Conservation (phyloP, 2,329 filamentous ascomycete genomes). For the Tricladium varicosporioides region DNA sequence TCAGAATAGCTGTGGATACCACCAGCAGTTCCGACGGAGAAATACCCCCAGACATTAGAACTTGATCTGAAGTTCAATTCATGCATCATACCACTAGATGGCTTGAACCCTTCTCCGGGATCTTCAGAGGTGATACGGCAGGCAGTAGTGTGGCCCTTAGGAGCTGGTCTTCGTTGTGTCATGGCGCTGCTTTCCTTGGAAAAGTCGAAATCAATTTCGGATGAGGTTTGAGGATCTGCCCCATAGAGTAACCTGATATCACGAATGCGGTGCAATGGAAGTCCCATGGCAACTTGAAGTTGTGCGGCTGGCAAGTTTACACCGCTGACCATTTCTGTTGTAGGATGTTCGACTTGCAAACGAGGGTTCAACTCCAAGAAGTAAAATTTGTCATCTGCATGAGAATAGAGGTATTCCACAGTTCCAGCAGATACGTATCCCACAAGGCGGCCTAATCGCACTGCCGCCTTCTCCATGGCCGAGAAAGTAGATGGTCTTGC, state of each 20-base stretch:
- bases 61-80: slow-evolving; percentile 98
- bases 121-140: slow-evolving; percentile 99
- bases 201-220: slow-evolving; percentile 96
- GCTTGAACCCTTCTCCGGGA: slow-evolving; percentile 98
- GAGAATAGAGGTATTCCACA: slow-evolving; percentile 98
- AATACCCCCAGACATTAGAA: slow-evolving; percentile 99
- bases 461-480: slow-evolving; percentile 94
- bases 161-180: slow-evolving; percentile 83
- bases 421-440: slow-evolving; percentile 99
- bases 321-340: slow-evolving; percentile 98
- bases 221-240: slow-evolving; percentile 81
- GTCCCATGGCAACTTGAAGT: slow-evolving; percentile 98
- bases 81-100: slow-evolving; percentile 97
- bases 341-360: slow-evolving; percentile 99
- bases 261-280: slow-evolving; percentile 90
- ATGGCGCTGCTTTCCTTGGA: slow-evolving; percentile 78
- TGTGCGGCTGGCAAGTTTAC: slow-evolving; percentile 96
- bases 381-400: slow-evolving; percentile 98
- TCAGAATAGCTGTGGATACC: slow-evolving; percentile 99
- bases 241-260: slow-evolving; percentile 97
- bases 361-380: slow-evolving; percentile 98
- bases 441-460: slow-evolving; percentile 88
- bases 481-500: slow-evolving; percentile 87
- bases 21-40: slow-evolving; percentile 94
- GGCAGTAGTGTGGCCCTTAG: slow-evolving; percentile 95